phyloP scores from a whole-genome alignment of 352 stramenopile genomes.

The Phytophthora sansomeana region DNA sequence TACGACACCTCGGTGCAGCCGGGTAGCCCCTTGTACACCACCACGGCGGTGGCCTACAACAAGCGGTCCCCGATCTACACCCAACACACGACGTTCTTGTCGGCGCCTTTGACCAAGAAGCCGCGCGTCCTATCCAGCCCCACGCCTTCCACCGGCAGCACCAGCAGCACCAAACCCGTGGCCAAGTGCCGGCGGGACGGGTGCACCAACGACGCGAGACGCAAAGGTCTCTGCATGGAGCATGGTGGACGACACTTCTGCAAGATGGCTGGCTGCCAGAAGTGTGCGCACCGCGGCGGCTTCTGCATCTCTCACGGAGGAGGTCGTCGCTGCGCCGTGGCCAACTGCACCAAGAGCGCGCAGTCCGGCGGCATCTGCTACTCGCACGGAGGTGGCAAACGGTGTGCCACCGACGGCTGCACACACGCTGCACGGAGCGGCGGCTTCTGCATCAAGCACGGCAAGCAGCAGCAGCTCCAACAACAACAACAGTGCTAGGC shows the following conservation, averaged over 20 bases:
- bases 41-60: constrained; percentile 22
- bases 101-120: constrained; percentile 29
- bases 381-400: constrained; percentile 85
- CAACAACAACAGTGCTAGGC: constrained; percentile 11
- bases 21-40: constrained; percentile 26
- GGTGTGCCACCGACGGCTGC: constrained; percentile 77
- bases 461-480: constrained; percentile 68
- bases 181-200: constrained; percentile 69
- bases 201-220: constrained; percentile 74
- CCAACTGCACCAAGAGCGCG: constrained; percentile 80
- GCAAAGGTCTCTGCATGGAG: constrained; percentile 89
- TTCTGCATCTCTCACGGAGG: constrained; percentile 87
- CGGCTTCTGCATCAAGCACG: constrained; percentile 88
- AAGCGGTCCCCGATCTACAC: constrained; percentile 33
- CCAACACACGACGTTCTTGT: constrained; percentile 31
- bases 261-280: constrained; percentile 84
- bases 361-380: constrained; percentile 88
- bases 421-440: constrained; percentile 80
- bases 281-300: constrained; percentile 82
- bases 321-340: constrained; percentile 75
- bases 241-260: constrained; percentile 89
- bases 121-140: constrained; percentile 38
- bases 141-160: constrained; percentile 33
- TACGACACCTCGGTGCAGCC: constrained; percentile 23
- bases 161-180: constrained; percentile 26